Evolutionary conservation across 768 basidiomycete genomes (phyloP), one percentile per base, ranked within the genome.

Genomic region (Rhodotorula babjevae): DNA sequence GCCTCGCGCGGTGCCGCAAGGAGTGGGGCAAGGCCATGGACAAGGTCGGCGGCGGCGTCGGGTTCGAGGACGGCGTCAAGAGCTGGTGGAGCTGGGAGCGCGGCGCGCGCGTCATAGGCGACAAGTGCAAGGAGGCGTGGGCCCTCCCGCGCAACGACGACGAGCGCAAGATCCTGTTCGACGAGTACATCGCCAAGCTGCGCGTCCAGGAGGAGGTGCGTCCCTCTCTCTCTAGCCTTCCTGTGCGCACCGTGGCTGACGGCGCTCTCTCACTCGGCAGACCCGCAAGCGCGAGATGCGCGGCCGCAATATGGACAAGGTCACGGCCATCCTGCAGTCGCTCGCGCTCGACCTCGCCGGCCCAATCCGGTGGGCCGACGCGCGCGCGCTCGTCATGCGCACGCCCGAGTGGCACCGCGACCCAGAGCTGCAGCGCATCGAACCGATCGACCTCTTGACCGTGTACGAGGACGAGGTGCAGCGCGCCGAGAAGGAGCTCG

Each of bases 381-480:
- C 93, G 1, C 89, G 91, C 75, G 85, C 87, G 27, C 84, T 90
- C 74, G 86, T 99, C 52, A 78, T 87, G 16, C 87, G 88, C 29
- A 91, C 92, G 3, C 85, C 88, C 0, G 89, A 89, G 59, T 99
- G 90, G 89, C 86, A 85, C 58, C 81, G 82, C 40, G 93, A 98
- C 77, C 76, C 84, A 1, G 90, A 93, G 72, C 83, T 99, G 62
- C 89, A 87, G 73, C 88, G 86, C 77, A 84, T 97, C 55, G 95
- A 95, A 19, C 90, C 89, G 3, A 84, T 98, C 50, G 96, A 98
- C 79, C 90, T 98, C 69, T 84, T 99, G 33, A 86, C 91, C 50
- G 90, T 92, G 1, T 98, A 93, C 76, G 96, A 99, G 80, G 93
- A 94, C 79, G 94, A 94, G 79, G 90, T 91, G 70, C 87, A 90